Evolutionary conservation across 1,284 basidiomycete genomes (phyloP), one percentile per base, ranked within the genome.

Genomic region (Pseudozyma pruni): DNA sequence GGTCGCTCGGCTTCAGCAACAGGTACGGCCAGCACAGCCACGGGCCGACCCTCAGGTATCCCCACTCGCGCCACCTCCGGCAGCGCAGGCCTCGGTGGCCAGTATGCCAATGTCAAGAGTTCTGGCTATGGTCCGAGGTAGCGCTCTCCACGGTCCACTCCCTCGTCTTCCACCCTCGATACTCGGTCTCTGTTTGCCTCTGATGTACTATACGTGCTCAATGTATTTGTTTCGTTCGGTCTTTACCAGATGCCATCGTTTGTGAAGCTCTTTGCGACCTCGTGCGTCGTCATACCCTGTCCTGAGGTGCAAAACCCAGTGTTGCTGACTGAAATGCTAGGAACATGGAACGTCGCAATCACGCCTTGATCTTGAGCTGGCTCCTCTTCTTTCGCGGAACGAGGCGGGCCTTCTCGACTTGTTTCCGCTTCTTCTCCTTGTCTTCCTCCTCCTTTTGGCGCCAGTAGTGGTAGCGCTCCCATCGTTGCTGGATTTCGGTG

Each of bases 21-120:
- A 8, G 54, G 42, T 10, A 32, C 43, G 5, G 51, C 45, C 33
- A 54, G 49, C 4, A 41, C 56, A 14, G n/a, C n/a, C n/a, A n/a
- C n/a, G n/a, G n/a, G n/a, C n/a, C 42, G 62, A 20, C 53, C 60
- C 8, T 71, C 68, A 0, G 57, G 27, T 19, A 71, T 71, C 41
- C 68, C 68, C 22, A 64, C 61, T 1, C 48, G 68, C 17, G 16
- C 61, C 44, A 35, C 37, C 33, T 63, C 67, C 13, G 49, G 67
- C 38, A 71, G 68, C 54, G 56, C 68, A n/a, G 67, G 72, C 19
- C 50, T 70, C 22, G 63, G 69, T 13, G 69, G 69, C 17, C 72
- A 70, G 17, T 74, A 74, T 35, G 72, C 72, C 20, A 71, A 71
- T 42, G 72, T 74, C 42, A 70, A 67, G 29, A 74, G 72, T 45